Evolutionary conservation across 2,329 filamentous ascomycete species (phyloP).

Genomic region (Fusarium neocosmosporiellum): DNA sequence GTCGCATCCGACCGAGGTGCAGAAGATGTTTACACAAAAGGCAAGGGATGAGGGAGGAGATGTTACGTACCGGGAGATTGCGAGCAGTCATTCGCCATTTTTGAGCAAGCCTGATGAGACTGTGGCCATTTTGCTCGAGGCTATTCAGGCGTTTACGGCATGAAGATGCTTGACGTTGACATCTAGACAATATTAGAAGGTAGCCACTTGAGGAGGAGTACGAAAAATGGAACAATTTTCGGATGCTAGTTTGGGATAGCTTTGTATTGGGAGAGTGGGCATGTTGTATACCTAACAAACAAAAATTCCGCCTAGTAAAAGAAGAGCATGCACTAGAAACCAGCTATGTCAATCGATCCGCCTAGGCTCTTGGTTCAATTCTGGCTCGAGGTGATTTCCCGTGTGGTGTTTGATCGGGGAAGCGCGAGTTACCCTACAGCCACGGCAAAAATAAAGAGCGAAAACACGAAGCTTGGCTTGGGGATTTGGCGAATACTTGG

Average conservation of each 20-base stretch:
- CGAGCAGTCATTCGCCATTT: conserved; percentile 61
- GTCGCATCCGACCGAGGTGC: conserved; percentile 52
- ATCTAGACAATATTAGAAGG: too few species aligned
- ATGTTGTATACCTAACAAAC: not conserved
- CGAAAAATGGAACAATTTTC: not conserved
- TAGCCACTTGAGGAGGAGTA: too few species aligned
- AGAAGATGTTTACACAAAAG: conserved; percentile 51
- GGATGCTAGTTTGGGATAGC: not conserved
- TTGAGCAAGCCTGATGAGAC: conserved; percentile 57
- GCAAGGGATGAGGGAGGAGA: conserved; percentile 52
- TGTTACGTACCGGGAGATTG: conserved; percentile 54
- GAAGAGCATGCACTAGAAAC: not conserved
- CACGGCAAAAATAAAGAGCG: not conserved
- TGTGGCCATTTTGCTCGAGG: conserved; percentile 48
- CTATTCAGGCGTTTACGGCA: conserved; percentile 28
- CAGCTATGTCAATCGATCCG: not conserved
- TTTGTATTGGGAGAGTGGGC: not conserved
- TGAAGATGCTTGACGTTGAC: not conserved
- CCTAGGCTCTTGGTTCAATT: not conserved
- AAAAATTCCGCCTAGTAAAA: rapidly evolving
- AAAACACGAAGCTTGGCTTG: not conserved
- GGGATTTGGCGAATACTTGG: not conserved
- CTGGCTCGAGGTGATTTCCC: not conserved
- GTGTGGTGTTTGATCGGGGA: not conserved
- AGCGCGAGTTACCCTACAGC: not conserved